Percentiles rank a stretch among this genome's conserved stretches.
Evolutionary conservation across 441 rosid genomes (phyloP).

Genomic region (Aquilaria agallochum): DNA sequence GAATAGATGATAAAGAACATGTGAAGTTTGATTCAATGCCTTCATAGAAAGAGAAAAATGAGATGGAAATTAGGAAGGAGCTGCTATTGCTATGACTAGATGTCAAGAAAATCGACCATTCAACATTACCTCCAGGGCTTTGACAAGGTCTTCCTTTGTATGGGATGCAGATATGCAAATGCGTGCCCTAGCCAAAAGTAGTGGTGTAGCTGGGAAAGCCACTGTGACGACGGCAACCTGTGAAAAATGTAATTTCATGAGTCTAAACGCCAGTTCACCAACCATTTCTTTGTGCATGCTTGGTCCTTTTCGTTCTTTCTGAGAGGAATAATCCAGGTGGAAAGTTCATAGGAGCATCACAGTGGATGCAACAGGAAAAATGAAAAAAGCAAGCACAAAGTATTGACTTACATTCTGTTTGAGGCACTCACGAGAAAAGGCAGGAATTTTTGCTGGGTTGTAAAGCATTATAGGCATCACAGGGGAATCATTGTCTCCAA

Average conservation of each 20-base stretch:
- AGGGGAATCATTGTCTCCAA: constrained; percentile 91
- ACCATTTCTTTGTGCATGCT: too few relatives aligned
- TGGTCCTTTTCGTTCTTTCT: too few relatives aligned
- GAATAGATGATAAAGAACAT: too few relatives aligned
- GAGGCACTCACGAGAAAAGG: constrained; percentile 86
- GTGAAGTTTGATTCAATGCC: too few relatives aligned
- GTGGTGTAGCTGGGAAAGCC: constrained; percentile 88
- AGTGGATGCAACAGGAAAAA: not conserved
- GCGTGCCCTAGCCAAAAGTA: constrained; percentile 85
- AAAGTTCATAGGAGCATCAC: not conserved
- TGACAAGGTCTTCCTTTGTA: constrained; percentile 66
- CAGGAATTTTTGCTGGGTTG: constrained; percentile 90
- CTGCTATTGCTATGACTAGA: too few relatives aligned
- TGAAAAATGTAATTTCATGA: not conserved
- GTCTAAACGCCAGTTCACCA: too few relatives aligned
- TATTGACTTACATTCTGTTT: constrained; percentile 50
- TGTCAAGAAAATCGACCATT: not conserved
- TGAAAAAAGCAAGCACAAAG: not conserved
- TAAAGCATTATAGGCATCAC: constrained; percentile 97
- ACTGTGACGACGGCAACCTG: constrained; percentile 82
- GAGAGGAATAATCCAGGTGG: not conserved
- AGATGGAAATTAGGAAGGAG: too few relatives aligned
- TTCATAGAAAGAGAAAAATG: not conserved
- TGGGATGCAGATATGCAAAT: constrained; percentile 91
- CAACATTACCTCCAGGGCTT: constrained; percentile 62